Conservation (phyloP, 495 filamentous ascomycete species). For the Saxispiralis lemnorum region DNA sequence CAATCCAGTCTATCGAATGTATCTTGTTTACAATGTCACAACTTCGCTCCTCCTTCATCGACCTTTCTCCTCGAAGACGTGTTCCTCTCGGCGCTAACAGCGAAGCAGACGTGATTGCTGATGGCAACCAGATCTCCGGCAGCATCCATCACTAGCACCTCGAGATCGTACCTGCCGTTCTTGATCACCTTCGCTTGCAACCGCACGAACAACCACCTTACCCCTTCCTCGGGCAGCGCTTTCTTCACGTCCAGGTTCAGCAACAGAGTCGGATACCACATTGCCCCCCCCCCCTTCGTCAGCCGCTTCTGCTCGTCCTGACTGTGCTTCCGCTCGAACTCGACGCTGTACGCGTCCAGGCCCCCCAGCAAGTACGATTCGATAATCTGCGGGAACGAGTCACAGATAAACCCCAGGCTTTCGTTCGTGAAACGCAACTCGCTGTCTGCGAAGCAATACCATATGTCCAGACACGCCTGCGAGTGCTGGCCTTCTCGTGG, state of each 20-base stretch:
- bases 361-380: constrained; percentile 22
- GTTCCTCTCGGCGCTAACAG: constrained; percentile 20
- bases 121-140: constrained; percentile 24
- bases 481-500: constrained; percentile 31
- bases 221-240: constrained; percentile 26
- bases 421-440: constrained; percentile 23
- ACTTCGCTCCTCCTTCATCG: constrained; percentile 3
- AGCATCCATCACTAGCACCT: constrained; percentile 23
- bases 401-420: constrained; percentile 39
- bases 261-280: constrained; percentile 68
- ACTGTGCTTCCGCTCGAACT: constrained; percentile 33
- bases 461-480: constrained; percentile 41
- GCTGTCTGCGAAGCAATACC: constrained; percentile 36
- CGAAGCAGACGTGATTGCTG: constrained; percentile 26
- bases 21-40: constrained; percentile 2
- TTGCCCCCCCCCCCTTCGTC: constrained; percentile 18
- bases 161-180: constrained; percentile 29
- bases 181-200: constrained; percentile 27
- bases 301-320: constrained; percentile 16
- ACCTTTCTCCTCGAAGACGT: constrained; percentile 19
- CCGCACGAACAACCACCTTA: constrained; percentile 26
- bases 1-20: not conserved
- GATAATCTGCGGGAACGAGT: constrained; percentile 45
- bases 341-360: constrained; percentile 23
- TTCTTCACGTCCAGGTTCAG: constrained; percentile 33